Conservation (phyloP, 2,329 filamentous ascomycete genomes). For the Dryadomyces sulphureus region DNA sequence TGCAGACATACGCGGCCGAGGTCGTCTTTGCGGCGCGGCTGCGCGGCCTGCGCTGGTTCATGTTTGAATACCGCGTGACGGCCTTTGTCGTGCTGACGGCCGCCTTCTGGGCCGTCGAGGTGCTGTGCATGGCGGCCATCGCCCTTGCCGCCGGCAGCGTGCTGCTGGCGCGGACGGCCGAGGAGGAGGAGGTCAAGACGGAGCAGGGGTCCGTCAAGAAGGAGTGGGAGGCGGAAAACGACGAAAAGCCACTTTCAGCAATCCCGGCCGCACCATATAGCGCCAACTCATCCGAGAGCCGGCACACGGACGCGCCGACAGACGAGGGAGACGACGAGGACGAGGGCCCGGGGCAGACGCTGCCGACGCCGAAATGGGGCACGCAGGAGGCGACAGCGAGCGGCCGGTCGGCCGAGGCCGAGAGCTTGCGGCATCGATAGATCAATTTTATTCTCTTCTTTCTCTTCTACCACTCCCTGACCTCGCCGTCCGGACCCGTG, state of each 20-base stretch:
- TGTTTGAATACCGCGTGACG: constrained; percentile 68
- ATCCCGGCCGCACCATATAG: neutral
- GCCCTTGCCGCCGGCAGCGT: constrained; percentile 41
- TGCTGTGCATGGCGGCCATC: constrained; percentile 48
- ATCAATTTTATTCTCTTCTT: no score
- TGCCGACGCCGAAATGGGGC: neutral
- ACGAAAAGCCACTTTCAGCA: neutral
- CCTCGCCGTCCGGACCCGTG: constrained; percentile 39
- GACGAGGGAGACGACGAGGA: neutral
- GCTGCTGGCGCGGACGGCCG: neutral
- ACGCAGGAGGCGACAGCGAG: neutral
- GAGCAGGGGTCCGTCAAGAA: neutral
- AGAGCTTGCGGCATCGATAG: neutral
- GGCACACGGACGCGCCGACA: neutral
- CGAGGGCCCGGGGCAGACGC: neutral
- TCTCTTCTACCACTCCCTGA: constrained; percentile 39
- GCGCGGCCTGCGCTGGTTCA: constrained; percentile 63
- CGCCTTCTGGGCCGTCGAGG: constrained; percentile 64
- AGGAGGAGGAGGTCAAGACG: neutral
- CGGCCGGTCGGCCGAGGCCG: neutral
- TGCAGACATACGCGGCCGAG: constrained; percentile 62
- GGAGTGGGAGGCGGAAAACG: neutral
- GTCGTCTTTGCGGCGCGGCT: constrained; percentile 63
- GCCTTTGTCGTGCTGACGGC: constrained; percentile 54
- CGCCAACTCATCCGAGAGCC: neutral